Conservation (phyloP, 495 filamentous ascomycete species). For the Aspergillus haitiensis region DNA sequence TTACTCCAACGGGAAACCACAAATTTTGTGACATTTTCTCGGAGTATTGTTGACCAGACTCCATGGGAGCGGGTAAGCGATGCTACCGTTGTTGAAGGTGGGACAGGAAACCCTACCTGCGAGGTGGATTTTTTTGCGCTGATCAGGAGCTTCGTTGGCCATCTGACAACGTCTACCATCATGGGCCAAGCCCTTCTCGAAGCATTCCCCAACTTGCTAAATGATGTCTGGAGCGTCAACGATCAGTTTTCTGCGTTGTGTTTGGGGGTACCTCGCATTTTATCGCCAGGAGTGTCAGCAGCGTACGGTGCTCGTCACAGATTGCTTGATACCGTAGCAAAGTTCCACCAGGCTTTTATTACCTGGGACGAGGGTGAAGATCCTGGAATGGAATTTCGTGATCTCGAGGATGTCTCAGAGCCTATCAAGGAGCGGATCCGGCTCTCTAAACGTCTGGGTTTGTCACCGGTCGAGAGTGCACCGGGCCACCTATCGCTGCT, state of each 20-base stretch:
- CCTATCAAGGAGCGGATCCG: constrained; percentile 47
- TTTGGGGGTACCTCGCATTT: constrained; percentile 52
- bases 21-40: constrained; percentile 57
- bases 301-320: constrained; percentile 55
- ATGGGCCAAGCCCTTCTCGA: constrained; percentile 57
- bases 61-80: constrained; percentile 57
- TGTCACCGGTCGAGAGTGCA: constrained; percentile 35
- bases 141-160: constrained; percentile 54
- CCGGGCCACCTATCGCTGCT: constrained; percentile 45
- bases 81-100: constrained; percentile 33
- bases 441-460: constrained; percentile 35
- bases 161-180: constrained; percentile 50
- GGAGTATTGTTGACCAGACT: constrained; percentile 60
- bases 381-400: constrained; percentile 48
- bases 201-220: constrained; percentile 51
- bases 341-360: constrained; percentile 53
- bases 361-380: constrained; percentile 47
- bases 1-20: constrained; percentile 44
- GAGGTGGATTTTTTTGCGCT: constrained; percentile 56
- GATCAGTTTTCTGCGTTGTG: constrained; percentile 52
- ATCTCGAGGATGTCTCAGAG: constrained; percentile 54
- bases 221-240: constrained; percentile 58
- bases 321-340: constrained; percentile 46
- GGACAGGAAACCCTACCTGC: constrained; percentile 36
- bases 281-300: constrained; percentile 50